A percentile compares a stretch with the other conserved stretches of the same genome.
Conservation (phyloP, 2,329 filamentous ascomycete species). For the Pseudocercospora musae region DNA sequence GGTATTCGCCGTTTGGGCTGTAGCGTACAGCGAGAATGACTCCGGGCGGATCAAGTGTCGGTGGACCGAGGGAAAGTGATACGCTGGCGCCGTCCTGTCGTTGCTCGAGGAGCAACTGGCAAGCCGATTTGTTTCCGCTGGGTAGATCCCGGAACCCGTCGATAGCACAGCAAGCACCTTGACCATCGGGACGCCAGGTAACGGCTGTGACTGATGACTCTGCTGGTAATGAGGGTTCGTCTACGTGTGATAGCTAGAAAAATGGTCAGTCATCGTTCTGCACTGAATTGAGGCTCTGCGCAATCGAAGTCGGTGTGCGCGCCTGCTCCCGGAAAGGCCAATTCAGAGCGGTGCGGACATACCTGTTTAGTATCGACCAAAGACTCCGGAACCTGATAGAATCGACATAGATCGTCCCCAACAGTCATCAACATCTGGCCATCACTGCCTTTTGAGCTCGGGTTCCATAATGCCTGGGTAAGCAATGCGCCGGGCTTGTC, state of each 20-base stretch:
- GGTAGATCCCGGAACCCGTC: conserved; percentile 22
- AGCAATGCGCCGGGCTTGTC: conserved; percentile 32
- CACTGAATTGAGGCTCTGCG: not conserved
- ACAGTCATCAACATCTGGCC: conserved; percentile 31
- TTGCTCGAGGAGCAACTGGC: conserved; percentile 30
- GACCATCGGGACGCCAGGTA: conserved; percentile 36
- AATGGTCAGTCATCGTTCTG: not conserved
- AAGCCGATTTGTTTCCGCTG: conserved; percentile 20
- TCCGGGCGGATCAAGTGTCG: conserved; percentile 28
- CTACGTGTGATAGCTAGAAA: conserved; percentile 21
- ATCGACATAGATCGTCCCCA: conserved; percentile 34
- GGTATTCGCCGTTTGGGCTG: conserved; percentile 30
- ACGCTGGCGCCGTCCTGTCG: conserved; percentile 22
- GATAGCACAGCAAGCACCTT: conserved; percentile 31
- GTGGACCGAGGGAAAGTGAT: conserved; percentile 20
- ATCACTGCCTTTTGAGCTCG: conserved; percentile 20
- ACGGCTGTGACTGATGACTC: conserved; percentile 32
- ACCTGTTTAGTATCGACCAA: conserved; percentile 23
- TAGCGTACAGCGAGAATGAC: conserved; percentile 32
- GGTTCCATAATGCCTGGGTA: conserved; percentile 33
- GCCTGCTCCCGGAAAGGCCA: not conserved
- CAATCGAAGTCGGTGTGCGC: not conserved
- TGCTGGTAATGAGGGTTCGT: conserved; percentile 28
- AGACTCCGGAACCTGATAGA: conserved; percentile 32
- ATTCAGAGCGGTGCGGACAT: not conserved